phyloP scores from a whole-genome alignment of 2,329 filamentous ascomycete species.

The Xylariales sp. region DNA sequence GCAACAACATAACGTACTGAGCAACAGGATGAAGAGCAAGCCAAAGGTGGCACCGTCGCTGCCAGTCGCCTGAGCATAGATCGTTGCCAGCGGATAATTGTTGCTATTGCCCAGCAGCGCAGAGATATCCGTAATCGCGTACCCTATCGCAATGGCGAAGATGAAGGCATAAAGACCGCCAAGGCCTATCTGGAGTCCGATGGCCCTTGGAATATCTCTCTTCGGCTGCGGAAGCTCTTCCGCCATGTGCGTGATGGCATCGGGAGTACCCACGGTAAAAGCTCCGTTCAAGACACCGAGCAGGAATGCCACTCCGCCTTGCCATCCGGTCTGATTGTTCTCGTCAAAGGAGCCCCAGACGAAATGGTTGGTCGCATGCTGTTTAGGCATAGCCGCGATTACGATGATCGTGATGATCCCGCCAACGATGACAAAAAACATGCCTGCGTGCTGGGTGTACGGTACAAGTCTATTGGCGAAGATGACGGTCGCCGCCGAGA shows the following conservation, averaged over 20 bases:
- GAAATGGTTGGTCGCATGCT: constrained; percentile 44
- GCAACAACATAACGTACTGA: constrained; percentile 44
- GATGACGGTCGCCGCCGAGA: constrained; percentile 46
- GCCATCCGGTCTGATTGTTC: constrained; percentile 48
- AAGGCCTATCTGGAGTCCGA: constrained; percentile 43
- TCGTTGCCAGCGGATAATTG: constrained; percentile 57
- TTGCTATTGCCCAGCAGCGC: constrained; percentile 45
- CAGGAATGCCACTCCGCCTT: constrained; percentile 58
- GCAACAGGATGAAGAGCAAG: constrained; percentile 51
- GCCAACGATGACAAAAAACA: constrained; percentile 51
- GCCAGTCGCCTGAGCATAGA: constrained; percentile 55
- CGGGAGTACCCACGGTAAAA: constrained; percentile 61
- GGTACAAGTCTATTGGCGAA: constrained; percentile 54
- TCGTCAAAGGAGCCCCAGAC: constrained; percentile 47
- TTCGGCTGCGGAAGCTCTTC: constrained; percentile 51
- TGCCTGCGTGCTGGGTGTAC: constrained; percentile 45
- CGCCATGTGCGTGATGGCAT: constrained; percentile 57
- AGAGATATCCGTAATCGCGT: constrained; percentile 51
- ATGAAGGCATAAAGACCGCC: constrained; percentile 44
- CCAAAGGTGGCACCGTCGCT: constrained; percentile 48
- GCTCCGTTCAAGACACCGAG: constrained; percentile 63
- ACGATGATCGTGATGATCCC: constrained; percentile 50
- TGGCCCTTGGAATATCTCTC: constrained; percentile 45
- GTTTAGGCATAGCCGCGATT: constrained; percentile 45
- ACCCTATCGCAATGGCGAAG: constrained; percentile 46